Conservation (phyloP, 2,329 filamentous ascomycete species). For the Diaporthe citri region DNA sequence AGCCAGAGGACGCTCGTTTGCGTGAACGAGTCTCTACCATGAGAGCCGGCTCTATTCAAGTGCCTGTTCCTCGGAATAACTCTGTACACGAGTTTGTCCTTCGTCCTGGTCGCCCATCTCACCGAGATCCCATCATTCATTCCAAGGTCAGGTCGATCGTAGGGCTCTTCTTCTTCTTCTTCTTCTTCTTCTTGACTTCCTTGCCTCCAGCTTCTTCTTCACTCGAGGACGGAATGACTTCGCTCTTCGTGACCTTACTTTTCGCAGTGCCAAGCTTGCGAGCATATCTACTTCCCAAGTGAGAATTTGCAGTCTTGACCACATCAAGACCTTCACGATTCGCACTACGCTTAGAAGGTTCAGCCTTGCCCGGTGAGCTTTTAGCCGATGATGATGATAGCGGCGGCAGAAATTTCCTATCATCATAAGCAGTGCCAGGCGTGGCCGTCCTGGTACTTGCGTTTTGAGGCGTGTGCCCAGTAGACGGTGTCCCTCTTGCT, state of each 20-base stretch:
- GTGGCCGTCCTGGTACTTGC: not conserved
- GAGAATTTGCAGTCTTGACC: not conserved
- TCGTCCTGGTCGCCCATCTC: not conserved
- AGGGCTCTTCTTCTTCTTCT: not conserved
- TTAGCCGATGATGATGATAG: slow-evolving; percentile 31
- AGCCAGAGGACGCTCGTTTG: not conserved
- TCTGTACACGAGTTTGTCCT: not conserved
- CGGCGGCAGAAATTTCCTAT: not conserved
- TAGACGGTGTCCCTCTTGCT: not conserved
- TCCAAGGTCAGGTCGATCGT: slow-evolving; percentile 38
- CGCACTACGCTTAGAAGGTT: not conserved
- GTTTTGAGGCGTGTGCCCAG: not conserved
- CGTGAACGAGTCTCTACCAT: not conserved
- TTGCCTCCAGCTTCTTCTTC: not conserved
- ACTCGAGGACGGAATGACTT: slow-evolving; percentile 15
- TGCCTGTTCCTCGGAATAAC: not conserved
- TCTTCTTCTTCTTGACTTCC: not conserved
- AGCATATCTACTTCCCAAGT: not conserved
- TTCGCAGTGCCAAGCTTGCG: not conserved
- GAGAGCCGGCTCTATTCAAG: not conserved
- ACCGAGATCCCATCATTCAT: not conserved
- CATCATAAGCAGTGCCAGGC: not conserved
- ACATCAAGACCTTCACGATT: not conserved
- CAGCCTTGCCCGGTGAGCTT: not conserved
- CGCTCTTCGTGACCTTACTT: not conserved